Evolutionary conservation across 1,284 basidiomycete genomes (phyloP).

Genomic region (Schizophyllum amplum): DNA sequence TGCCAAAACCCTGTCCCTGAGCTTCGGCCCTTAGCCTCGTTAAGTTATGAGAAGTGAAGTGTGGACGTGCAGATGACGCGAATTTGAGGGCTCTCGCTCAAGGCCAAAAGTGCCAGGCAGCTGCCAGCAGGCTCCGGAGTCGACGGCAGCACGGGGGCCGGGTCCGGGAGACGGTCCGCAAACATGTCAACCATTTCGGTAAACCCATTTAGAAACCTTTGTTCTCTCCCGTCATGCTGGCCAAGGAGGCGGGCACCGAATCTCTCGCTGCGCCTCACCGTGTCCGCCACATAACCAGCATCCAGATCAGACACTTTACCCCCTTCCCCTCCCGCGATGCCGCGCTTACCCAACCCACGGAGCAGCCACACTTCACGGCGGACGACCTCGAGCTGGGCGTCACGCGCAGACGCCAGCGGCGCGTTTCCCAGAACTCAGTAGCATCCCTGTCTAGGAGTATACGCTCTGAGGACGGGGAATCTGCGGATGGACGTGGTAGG

Average conservation of each 20-base stretch:
- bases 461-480: slow-evolving; percentile 28
- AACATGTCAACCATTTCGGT: too few relatives aligned
- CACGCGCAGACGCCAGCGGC: slow-evolving; percentile 48
- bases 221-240: background rate
- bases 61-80: too few relatives aligned
- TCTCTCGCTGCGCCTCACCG: slow-evolving; percentile 30
- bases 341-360: slow-evolving; percentile 56
- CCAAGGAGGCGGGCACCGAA: background rate
- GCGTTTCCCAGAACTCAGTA: slow-evolving; percentile 52
- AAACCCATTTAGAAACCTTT: too few relatives aligned
- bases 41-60: too few relatives aligned
- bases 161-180: too few relatives aligned
- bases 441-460: slow-evolving; percentile 35
- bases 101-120: too few relatives aligned
- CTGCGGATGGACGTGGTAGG: slow-evolving; percentile 25
- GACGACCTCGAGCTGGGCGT: slow-evolving; percentile 66
- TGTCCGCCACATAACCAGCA: slow-evolving; percentile 62
- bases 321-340: slow-evolving; percentile 74
- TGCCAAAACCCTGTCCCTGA: too few relatives aligned
- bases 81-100: too few relatives aligned
- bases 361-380: slow-evolving; percentile 46
- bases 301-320: slow-evolving; percentile 75
- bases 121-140: too few relatives aligned
- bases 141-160: too few relatives aligned
- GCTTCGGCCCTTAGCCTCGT: too few relatives aligned